A percentile compares a stretch with the other conserved stretches of the same genome.
phyloP scores from a whole-genome alignment of 495 filamentous ascomycete genomes.

The Xylaria venustula region DNA sequence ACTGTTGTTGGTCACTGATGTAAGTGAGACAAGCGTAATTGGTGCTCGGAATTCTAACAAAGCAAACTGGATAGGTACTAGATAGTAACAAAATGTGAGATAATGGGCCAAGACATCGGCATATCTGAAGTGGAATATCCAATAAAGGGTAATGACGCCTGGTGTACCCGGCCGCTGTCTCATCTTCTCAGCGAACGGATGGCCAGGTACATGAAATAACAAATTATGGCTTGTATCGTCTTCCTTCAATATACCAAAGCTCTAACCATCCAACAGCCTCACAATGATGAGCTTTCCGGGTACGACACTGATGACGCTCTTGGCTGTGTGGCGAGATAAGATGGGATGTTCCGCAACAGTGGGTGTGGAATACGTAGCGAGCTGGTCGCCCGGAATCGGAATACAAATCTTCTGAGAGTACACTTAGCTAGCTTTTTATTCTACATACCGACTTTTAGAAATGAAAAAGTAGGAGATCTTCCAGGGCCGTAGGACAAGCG shows the following conservation, averaged over 20 bases:
- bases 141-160: slow-evolving; percentile 27
- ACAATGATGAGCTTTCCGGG: slow-evolving; percentile 38
- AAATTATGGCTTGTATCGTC: slow-evolving; percentile 34
- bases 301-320: slow-evolving; percentile 33
- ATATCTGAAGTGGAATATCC: slow-evolving; percentile 30
- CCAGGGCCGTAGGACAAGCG: too few relatives aligned
- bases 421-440: too few relatives aligned
- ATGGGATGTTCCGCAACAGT: slow-evolving; percentile 38
- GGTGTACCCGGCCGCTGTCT: slow-evolving; percentile 25
- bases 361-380: slow-evolving; percentile 26
- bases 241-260: slow-evolving; percentile 34
- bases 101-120: too few relatives aligned
- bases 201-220: slow-evolving; percentile 26
- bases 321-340: slow-evolving; percentile 36
- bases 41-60: too few relatives aligned
- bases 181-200: slow-evolving; percentile 34
- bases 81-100: too few relatives aligned
- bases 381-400: too few relatives aligned
- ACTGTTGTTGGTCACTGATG: too few relatives aligned
- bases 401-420: too few relatives aligned
- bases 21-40: too few relatives aligned
- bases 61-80: too few relatives aligned
- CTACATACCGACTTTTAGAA: too few relatives aligned
- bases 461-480: too few relatives aligned
- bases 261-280: slow-evolving; percentile 42